A percentile compares a stretch with the other conserved stretches of the same genome.
These are phyloP conservation scores for Globisporangium lucens DNA, from an alignment of 352 stramenopile species.

Conservation along the genomic window DNA sequence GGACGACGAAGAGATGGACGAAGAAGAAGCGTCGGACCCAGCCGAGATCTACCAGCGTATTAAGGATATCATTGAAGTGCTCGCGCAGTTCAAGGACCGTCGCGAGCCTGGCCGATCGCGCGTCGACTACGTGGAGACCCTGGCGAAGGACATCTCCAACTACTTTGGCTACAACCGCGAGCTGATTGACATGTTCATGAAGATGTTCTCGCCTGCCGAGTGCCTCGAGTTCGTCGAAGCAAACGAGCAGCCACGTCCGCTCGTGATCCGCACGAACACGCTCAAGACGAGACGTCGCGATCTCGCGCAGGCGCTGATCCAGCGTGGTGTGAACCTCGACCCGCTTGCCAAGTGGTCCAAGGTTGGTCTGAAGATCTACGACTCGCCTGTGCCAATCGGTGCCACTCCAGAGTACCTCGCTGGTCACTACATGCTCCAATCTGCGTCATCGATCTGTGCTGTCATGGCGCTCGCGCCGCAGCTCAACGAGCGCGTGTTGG, in stretches of 20 bases:
- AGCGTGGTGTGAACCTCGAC: constrained; percentile 98
- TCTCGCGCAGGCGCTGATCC: constrained; percentile 97
- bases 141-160: constrained; percentile 92
- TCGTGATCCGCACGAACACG: constrained; percentile 99
- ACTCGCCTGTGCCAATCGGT: constrained; percentile 97
- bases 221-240: constrained; percentile 99
- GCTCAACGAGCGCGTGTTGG: constrained; percentile 96
- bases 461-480: constrained; percentile 97
- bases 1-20: constrained; percentile 73
- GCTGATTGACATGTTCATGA: constrained; percentile 96
- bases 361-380: constrained; percentile 98
- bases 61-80: constrained; percentile 91
- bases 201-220: constrained; percentile 97
- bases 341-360: constrained; percentile 99
- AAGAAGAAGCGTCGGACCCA: constrained; percentile 63
- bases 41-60: constrained; percentile 92
- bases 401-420: constrained; percentile 99
- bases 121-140: constrained; percentile 94
- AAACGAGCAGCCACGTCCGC: constrained; percentile 95
- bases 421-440: constrained; percentile 99
- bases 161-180: constrained; percentile 99
- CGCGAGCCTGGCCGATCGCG: constrained; percentile 91
- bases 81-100: constrained; percentile 94
- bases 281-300: constrained; percentile 98
- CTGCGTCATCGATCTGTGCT: constrained; percentile 97